Conservation (phyloP, 768 basidiomycete species). For the Amyloporia xantha region DNA sequence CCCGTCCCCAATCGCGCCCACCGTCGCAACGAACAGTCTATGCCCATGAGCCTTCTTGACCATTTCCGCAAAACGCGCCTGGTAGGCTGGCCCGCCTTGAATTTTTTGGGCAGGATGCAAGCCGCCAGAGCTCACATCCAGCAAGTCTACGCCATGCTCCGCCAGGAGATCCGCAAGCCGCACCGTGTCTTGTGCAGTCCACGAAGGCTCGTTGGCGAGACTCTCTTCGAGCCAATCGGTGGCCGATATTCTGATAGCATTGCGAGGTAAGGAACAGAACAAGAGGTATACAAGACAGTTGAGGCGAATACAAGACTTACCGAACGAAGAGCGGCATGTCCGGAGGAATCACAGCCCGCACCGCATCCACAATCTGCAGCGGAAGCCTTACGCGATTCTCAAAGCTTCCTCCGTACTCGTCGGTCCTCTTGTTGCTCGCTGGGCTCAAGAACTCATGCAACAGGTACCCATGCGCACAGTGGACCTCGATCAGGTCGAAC, state of each 20-base stretch:
- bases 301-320: slow-evolving; percentile 32
- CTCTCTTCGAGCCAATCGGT: slow-evolving; percentile 67
- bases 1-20: slow-evolving; percentile 52
- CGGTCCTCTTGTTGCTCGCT: slow-evolving; percentile 33
- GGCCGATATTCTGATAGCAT: slow-evolving; percentile 56
- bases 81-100: slow-evolving; percentile 32
- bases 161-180: slow-evolving; percentile 51
- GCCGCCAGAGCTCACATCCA: slow-evolving; percentile 70
- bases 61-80: slow-evolving; percentile 12
- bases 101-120: slow-evolving; percentile 41
- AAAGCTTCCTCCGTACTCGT: slow-evolving; percentile 42
- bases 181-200: slow-evolving; percentile 66
- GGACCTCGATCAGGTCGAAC: slow-evolving; percentile 24
- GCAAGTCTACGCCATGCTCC: slow-evolving; percentile 63
- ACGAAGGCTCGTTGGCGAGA: slow-evolving; percentile 52
- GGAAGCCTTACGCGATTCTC: slow-evolving; percentile 50
- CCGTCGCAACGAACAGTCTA: slow-evolving; percentile 38
- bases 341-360: slow-evolving; percentile 52
- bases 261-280: not conserved
- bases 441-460: slow-evolving; percentile 32
- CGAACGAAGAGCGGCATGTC: slow-evolving; percentile 69
- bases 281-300: not conserved
- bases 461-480: slow-evolving; percentile 22
- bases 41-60: slow-evolving; percentile 41
- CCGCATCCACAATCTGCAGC: slow-evolving; percentile 56